Evolutionary conservation across 495 filamentous ascomycete species (phyloP).

Genomic region (Polyplosphaeria fusca): DNA sequence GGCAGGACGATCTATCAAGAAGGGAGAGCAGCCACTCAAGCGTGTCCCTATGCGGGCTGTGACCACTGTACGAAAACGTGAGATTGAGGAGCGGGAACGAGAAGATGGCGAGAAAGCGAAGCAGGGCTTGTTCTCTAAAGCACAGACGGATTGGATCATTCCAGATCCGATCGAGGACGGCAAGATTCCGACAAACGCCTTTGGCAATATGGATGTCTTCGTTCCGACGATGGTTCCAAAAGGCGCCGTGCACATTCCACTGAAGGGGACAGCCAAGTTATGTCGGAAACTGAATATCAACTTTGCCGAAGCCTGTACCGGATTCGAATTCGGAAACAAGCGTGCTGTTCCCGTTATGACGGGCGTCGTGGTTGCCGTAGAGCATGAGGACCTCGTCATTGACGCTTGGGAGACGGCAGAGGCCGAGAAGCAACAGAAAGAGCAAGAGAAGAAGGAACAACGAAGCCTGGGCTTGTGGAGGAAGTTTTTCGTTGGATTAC

Average conservation of each 20-base stretch:
- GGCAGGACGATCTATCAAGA: conserved; percentile 74
- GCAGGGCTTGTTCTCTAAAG: conserved; percentile 77
- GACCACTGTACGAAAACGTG: conserved; percentile 81
- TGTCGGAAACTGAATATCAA: conserved; percentile 83
- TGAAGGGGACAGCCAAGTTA: conserved; percentile 68
- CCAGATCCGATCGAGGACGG: conserved; percentile 79
- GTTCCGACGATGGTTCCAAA: conserved; percentile 86
- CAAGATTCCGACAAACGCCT: conserved; percentile 88
- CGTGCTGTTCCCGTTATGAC: conserved; percentile 89
- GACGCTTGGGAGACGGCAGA: conserved; percentile 81
- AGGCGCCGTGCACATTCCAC: conserved; percentile 79
- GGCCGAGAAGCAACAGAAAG: conserved; percentile 69
- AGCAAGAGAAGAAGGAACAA: conserved; percentile 77
- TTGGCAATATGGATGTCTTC: conserved; percentile 96
- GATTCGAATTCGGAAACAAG: conserved; percentile 92
- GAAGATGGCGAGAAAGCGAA: conserved; percentile 76
- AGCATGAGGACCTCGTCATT: conserved; percentile 68
- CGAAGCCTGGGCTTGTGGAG: conserved; percentile 74
- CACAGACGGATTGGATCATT: conserved; percentile 94
- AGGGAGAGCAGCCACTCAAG: conserved; percentile 74
- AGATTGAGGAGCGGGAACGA: conserved; percentile 77
- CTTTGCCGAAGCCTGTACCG: conserved; percentile 91
- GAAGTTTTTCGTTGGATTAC: conserved; percentile 78
- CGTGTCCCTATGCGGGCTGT: conserved; percentile 86
- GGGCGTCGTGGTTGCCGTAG: conserved; percentile 82